Percentiles rank a stretch among this genome's conserved stretches.
phyloP scores from a whole-genome alignment of 768 basidiomycete genomes.

The Boletus edulis region DNA sequence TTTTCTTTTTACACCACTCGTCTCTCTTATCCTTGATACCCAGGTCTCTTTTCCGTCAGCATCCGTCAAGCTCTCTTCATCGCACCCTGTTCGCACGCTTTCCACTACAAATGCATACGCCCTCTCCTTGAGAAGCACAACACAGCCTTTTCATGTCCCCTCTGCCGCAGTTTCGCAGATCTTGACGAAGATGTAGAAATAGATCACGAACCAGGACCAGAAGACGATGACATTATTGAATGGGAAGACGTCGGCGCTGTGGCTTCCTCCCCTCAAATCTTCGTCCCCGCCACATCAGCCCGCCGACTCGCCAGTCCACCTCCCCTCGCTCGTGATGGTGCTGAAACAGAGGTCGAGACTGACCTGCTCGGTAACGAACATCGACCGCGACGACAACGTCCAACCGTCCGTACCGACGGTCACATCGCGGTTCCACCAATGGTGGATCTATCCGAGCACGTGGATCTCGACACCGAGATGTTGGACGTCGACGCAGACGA shows the following conservation, averaged over 20 bases:
- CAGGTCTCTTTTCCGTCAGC: conserved; percentile 79
- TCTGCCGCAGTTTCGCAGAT: conserved; percentile 93
- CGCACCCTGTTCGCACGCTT: conserved; percentile 94
- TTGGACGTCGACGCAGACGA: conserved; percentile 21
- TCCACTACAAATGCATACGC: conserved; percentile 96
- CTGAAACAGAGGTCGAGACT: conserved; percentile 33
- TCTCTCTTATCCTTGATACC: not conserved
- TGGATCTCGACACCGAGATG: conserved; percentile 29
- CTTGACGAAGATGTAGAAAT: conserved; percentile 94
- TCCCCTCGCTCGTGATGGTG: conserved; percentile 27
- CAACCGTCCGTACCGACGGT: conserved; percentile 27
- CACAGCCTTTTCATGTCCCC: conserved; percentile 91
- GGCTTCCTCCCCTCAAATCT: not conserved
- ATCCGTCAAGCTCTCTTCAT: conserved; percentile 97
- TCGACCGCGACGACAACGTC: conserved; percentile 18
- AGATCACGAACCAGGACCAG: conserved; percentile 39
- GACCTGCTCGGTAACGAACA: conserved; percentile 18
- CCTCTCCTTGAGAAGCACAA: conserved; percentile 87
- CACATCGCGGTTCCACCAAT: conserved; percentile 14
- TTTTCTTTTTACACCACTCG: not conserved
- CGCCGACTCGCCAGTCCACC: conserved; percentile 24
- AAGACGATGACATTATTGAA: conserved; percentile 26
- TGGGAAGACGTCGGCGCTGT: conserved; percentile 17
- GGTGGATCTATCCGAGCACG: conserved; percentile 7
- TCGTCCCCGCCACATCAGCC: not conserved